Evolutionary conservation across 768 basidiomycete genomes (phyloP).

Genomic region (Pulveroboletus ravenelii): DNA sequence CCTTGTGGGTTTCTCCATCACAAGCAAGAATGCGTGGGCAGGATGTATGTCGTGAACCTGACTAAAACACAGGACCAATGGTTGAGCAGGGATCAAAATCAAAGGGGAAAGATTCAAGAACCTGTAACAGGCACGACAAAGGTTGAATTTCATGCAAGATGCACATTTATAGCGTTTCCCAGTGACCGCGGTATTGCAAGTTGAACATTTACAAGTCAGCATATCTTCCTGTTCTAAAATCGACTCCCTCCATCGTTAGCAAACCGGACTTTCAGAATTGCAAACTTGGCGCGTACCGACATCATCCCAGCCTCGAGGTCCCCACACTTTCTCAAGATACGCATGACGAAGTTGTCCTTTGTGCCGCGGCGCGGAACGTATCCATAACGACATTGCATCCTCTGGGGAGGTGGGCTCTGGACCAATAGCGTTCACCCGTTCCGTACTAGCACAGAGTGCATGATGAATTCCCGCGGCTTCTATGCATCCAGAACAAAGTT

Average conservation of each 20-base stretch:
- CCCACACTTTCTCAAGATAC: constrained; percentile 86
- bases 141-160: constrained; percentile 71
- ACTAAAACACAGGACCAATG: constrained; percentile 34
- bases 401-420: constrained; percentile 48
- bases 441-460: constrained; percentile 55
- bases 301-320: constrained; percentile 77
- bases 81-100: background rate
- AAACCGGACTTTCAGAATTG: background rate
- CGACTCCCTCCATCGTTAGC: constrained; percentile 4
- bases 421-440: constrained; percentile 15
- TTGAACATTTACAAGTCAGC: constrained; percentile 65
- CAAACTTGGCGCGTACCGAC: constrained; percentile 55
- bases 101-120: constrained; percentile 26
- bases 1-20: constrained; percentile 58
- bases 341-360: constrained; percentile 81
- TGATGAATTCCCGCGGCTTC: constrained; percentile 75
- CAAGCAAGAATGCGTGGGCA: constrained; percentile 75
- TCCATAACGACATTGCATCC: constrained; percentile 55
- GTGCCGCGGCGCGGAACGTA: constrained; percentile 60
- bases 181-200: constrained; percentile 61
- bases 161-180: constrained; percentile 79
- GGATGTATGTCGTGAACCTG: constrained; percentile 92
- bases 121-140: constrained; percentile 85
- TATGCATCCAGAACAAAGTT: constrained; percentile 80
- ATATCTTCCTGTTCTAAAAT: constrained; percentile 68